Percentiles rank a stretch among this genome's conserved stretches.
Evolutionary conservation across 2,329 filamentous ascomycete genomes (phyloP).

Genomic region (Trichoderma sp.): DNA sequence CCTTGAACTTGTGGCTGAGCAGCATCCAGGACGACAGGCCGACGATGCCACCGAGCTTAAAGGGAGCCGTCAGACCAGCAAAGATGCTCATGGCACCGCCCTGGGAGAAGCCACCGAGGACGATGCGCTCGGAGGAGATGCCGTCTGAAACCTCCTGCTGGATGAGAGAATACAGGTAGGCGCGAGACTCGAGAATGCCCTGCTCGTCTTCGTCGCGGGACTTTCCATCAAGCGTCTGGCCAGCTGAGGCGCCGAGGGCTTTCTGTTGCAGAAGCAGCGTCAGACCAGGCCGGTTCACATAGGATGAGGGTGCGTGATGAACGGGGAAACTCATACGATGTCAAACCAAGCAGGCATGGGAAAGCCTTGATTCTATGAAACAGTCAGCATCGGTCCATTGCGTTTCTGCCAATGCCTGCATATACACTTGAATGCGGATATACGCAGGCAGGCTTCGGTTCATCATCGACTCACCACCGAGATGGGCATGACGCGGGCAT

Average conservation of each 20-base stretch:
- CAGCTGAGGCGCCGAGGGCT: slow-evolving; percentile 39
- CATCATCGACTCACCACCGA: slow-evolving; percentile 52
- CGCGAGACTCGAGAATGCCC: slow-evolving; percentile 72
- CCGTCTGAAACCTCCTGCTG: slow-evolving; percentile 74
- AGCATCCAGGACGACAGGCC: slow-evolving; percentile 82
- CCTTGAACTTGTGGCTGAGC: slow-evolving; percentile 55
- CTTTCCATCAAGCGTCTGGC: slow-evolving; percentile 1
- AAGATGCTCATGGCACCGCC: slow-evolving; percentile 87
- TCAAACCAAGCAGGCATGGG: slow-evolving; percentile 88
- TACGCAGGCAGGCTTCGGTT: too few relatives aligned
- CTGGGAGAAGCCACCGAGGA: slow-evolving; percentile 84
- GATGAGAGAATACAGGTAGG: slow-evolving; percentile 78
- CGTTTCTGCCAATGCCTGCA: not conserved
- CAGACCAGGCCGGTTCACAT: not conserved
- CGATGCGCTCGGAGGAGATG: slow-evolving; percentile 79
- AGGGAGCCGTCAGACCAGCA: slow-evolving; percentile 70
- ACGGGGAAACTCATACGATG: slow-evolving; percentile 55
- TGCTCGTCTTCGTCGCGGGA: slow-evolving; percentile 61
- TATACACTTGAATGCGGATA: too few relatives aligned
- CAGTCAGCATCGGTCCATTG: not conserved
- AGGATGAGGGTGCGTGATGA: not conserved
- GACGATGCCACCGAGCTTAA: slow-evolving; percentile 84
- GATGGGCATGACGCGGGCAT: slow-evolving; percentile 84
- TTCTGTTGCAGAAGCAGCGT: slow-evolving; percentile 33
- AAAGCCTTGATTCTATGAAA: slow-evolving; percentile 70